Evolutionary conservation across 225 moss, liverwort and hornwort species (phyloP).

Genomic region (Straminergon stramineum): DNA sequence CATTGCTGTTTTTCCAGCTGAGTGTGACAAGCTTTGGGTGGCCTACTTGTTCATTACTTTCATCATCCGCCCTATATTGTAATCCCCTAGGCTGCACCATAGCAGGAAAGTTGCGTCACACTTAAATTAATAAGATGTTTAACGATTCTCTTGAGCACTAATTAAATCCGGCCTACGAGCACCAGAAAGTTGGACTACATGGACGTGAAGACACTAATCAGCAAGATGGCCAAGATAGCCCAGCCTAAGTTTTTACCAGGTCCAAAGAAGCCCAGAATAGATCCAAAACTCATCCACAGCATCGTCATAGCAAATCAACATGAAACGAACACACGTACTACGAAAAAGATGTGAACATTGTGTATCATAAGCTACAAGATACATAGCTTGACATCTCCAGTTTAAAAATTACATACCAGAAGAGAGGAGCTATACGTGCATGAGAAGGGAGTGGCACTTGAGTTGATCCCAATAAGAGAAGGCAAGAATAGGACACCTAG

Average conservation of each 20-base stretch:
- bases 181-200: neutral
- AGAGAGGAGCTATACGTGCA: conserved; percentile 46
- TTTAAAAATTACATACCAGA: conserved; percentile 27
- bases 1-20: conserved; percentile 9
- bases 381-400: neutral
- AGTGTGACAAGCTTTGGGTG: conserved; percentile 54
- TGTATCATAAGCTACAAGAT: neutral
- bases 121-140: neutral
- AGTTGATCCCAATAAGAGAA: conserved; percentile 33
- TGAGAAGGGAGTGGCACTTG: conserved; percentile 44
- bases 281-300: neutral
- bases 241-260: neutral
- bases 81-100: conserved; percentile 11
- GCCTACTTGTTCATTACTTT: neutral
- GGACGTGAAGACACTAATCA: neutral
- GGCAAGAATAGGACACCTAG: conserved; percentile 79
- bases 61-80: neutral
- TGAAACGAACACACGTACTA: neutral
- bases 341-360: neutral
- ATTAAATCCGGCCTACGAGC: neutral
- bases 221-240: neutral
- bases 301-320: neutral
- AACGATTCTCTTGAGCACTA: neutral
- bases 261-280: neutral
- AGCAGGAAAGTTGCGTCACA: neutral